phyloP scores from a whole-genome alignment of 257 asterid genomes.

The Nicotiana undulata region DNA sequence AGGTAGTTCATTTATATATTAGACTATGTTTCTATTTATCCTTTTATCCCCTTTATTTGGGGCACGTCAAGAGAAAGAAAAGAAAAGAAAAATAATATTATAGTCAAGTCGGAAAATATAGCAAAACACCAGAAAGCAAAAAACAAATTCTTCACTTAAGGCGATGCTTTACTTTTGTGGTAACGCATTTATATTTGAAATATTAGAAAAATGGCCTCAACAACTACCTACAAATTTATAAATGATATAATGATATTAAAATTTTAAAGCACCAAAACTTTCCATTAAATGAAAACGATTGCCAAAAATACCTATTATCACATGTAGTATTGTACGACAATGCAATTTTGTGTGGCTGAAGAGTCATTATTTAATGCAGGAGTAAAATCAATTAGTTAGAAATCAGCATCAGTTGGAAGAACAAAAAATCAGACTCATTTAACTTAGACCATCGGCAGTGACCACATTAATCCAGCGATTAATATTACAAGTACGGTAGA shows the following conservation, averaged over 20 bases:
- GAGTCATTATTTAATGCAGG: background rate
- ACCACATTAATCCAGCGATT: background rate
- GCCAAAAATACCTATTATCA: background rate
- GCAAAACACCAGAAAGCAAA: background rate
- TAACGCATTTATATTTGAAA: background rate
- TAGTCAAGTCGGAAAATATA: background rate
- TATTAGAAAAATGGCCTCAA: background rate
- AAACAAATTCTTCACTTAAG: background rate
- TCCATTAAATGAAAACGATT: background rate
- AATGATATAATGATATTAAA: background rate
- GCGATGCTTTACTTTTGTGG: background rate
- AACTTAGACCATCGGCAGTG: background rate
- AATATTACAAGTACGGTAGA: background rate
- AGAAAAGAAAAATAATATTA: background rate
- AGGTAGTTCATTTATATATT: background rate
- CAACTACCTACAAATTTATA: background rate
- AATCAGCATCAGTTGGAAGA: background rate
- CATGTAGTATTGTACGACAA: background rate
- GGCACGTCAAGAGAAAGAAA: background rate
- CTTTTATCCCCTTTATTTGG: background rate
- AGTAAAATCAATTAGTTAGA: background rate
- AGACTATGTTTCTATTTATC: background rate
- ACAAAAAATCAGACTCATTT: background rate
- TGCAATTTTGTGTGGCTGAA: background rate
- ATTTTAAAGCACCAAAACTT: background rate